Evolutionary conservation across 2,329 filamentous ascomycete species (phyloP), one percentile per base, ranked within the genome.

Genomic region (Alternaria longipes): DNA sequence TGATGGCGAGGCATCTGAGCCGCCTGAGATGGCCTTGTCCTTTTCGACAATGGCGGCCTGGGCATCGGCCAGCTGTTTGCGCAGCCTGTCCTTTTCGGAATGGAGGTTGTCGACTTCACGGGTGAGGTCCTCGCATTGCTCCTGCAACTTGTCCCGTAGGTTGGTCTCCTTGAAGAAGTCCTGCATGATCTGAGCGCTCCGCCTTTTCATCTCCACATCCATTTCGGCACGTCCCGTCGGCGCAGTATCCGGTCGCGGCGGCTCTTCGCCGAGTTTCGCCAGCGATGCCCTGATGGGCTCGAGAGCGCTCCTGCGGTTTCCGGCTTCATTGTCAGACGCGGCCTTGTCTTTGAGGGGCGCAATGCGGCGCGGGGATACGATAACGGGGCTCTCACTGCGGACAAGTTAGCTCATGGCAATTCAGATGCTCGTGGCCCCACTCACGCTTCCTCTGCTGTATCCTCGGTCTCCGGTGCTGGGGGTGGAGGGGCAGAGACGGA

Each of bases 131-230:
- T 78, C 69, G 64, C 71, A 71, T 56, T 76, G 67, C 59, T 78
- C 74, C 60, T 78, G 75, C 47, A 79, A 68, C 64, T 74, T 64
- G 52, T 79, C 76, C 53, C 76, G 72, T n/a, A 73, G 46, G 32
- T 64, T 77, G 3, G 76, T 79, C 65, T 79, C 76, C 62, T 76
- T 77, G 70, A 79, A 75, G 63, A 79, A 79, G 62, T 79, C 75
- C 26, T 78, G 75, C 76, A 79, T 78, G 44, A 78, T 73, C 61
- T 76, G 70, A 7, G 71, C 70, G 62, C 73, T 77, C 50, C 70
- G 71, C 20, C 74, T 59, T 60, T 73, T 74, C 46, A 66, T 73
- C 50, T 79, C 76, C 14, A 71, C 53, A 24, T 78, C 74, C 54
- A 68, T 61, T 47, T 77, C 75, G 14, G 66, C 71, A 20, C 73